Evolutionary conservation across 352 stramenopile species (phyloP).

Genomic region (Phytophthora chlamydospora): DNA sequence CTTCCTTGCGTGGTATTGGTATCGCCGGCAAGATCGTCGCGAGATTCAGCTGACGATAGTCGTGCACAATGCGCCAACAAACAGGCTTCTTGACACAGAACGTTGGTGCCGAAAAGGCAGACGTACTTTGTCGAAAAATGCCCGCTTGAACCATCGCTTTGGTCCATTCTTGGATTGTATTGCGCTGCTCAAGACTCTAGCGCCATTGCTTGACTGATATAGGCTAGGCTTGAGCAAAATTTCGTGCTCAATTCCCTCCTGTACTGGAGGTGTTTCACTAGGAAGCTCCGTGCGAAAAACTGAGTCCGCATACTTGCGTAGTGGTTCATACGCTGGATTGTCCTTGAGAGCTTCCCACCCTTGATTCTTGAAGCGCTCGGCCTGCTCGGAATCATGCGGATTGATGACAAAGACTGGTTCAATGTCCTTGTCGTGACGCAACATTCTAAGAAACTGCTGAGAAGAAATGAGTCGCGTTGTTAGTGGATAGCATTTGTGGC

Average conservation of each 20-base stretch:
- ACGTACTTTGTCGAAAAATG: slow-evolving; percentile 19
- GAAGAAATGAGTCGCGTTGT: slow-evolving; percentile 1
- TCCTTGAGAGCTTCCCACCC: slow-evolving; percentile 5
- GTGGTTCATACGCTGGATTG: background rate
- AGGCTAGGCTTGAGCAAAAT: slow-evolving; percentile 2
- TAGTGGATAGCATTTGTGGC: background rate
- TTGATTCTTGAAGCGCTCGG: slow-evolving; percentile 2
- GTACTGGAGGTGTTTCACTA: background rate
- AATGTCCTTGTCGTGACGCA: slow-evolving; percentile 5
- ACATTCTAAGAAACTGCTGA: slow-evolving; percentile 5
- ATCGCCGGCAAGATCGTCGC: slow-evolving; percentile 2
- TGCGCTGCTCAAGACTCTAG: slow-evolving; percentile 11
- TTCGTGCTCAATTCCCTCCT: background rate
- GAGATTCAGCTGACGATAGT: slow-evolving; percentile 2
- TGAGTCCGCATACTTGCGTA: slow-evolving; percentile 4
- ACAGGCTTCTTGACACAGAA: too few relatives aligned
- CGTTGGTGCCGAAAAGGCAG: slow-evolving; percentile 1
- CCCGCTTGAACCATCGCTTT: slow-evolving; percentile 23
- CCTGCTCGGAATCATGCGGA: slow-evolving; percentile 1
- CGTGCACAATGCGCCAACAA: background rate
- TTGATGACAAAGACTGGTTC: slow-evolving; percentile 3
- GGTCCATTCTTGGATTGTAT: slow-evolving; percentile 13
- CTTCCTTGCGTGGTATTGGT: slow-evolving; percentile 1
- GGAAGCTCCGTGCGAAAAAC: slow-evolving; percentile 5
- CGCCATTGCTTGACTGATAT: slow-evolving; percentile 15